These are phyloP conservation scores for Krasilnikovozyma curviuscula DNA, from an alignment of 768 basidiomycete genomes.

Conservation along the genomic window DNA sequence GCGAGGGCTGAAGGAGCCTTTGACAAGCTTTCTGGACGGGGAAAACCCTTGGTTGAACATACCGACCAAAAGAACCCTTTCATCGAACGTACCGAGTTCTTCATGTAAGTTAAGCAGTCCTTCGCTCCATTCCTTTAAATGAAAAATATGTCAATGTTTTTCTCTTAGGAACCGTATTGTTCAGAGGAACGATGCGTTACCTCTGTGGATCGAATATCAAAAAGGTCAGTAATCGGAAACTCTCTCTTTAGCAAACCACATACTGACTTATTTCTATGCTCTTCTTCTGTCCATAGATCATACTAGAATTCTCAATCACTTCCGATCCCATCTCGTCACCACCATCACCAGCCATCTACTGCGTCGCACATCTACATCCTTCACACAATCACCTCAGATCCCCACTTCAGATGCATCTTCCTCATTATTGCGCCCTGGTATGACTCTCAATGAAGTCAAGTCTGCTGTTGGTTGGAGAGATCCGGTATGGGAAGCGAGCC, in stretches of 20 bases:
- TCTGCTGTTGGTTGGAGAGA: background rate
- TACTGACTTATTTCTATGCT: background rate
- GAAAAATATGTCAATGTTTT: background rate
- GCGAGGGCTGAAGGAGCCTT: conserved; percentile 8
- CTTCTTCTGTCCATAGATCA: background rate
- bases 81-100: conserved; percentile 7
- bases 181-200: conserved; percentile 5
- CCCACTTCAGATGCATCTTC: background rate
- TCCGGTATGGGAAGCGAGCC: background rate
- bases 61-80: background rate
- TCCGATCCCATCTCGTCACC: background rate
- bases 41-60: background rate
- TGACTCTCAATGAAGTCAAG: background rate
- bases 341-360: background rate
- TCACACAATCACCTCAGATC: too few relatives aligned
- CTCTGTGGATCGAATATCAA: conserved; percentile 5
- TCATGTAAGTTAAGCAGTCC: background rate
- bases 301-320: background rate
- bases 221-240: background rate
- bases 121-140: background rate
- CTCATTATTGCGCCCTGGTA: too few relatives aligned
- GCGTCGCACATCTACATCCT: too few relatives aligned
- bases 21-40: conserved; percentile 4
- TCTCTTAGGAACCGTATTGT: conserved; percentile 2
- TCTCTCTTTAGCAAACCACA: background rate